Evolutionary conservation across 768 basidiomycete species (phyloP).

Genomic region (Podaxis sp.): DNA sequence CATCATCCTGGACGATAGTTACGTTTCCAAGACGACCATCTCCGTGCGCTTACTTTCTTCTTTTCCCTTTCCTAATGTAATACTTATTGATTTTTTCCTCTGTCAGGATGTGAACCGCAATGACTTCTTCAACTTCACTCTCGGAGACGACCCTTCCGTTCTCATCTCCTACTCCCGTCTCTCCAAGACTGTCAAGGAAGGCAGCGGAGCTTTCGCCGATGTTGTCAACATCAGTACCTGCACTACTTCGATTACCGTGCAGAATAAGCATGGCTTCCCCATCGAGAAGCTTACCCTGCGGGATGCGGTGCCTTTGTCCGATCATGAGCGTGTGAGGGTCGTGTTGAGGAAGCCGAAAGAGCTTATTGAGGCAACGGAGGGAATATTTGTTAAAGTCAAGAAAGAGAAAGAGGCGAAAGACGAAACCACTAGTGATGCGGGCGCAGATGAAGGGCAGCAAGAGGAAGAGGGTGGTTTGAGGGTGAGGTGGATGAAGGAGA

Average conservation of each 20-base stretch:
- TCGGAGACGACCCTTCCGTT: slow-evolving; percentile 45
- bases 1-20: slow-evolving; percentile 56
- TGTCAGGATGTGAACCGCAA: slow-evolving; percentile 44
- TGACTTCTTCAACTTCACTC: slow-evolving; percentile 53
- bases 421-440: slow-evolving; percentile 11
- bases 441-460: slow-evolving; percentile 35
- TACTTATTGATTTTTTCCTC: not conserved
- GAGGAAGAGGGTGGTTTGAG: slow-evolving; percentile 36
- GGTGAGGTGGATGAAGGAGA: slow-evolving; percentile 46
- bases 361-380: slow-evolving; percentile 44
- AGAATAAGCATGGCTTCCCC: slow-evolving; percentile 47
- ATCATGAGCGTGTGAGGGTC: slow-evolving; percentile 42
- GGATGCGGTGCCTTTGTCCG: slow-evolving; percentile 43
- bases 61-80: not conserved
- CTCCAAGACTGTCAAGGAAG: slow-evolving; percentile 32
- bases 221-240: slow-evolving; percentile 41
- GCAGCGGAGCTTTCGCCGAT: slow-evolving; percentile 43
- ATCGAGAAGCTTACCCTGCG: slow-evolving; percentile 43
- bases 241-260: slow-evolving; percentile 41
- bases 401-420: not conserved
- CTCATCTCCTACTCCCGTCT: slow-evolving; percentile 45
- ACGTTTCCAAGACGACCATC: slow-evolving; percentile 53
- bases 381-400: slow-evolving; percentile 30
- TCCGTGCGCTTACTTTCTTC: slow-evolving; percentile 26
- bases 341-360: slow-evolving; percentile 44